Percentiles rank a stretch among this genome's conserved stretches.
Evolutionary conservation across 2,329 filamentous ascomycete species (phyloP).

Genomic region (Leptographium radiaticola): DNA sequence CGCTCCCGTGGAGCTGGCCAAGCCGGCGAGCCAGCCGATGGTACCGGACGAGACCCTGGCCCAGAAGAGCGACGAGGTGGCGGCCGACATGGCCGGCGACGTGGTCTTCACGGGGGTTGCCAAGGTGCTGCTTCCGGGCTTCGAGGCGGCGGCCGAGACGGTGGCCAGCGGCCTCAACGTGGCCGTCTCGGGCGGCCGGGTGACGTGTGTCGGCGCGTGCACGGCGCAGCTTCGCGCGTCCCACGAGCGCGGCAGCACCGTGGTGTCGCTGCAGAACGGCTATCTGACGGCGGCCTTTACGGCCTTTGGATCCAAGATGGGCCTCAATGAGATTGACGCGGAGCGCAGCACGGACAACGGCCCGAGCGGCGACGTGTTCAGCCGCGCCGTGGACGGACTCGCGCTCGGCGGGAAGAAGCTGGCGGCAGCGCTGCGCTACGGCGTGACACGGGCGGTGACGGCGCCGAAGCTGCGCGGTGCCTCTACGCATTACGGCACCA

Average conservation of each 20-base stretch:
- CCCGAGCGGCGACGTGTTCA: constrained; percentile 29
- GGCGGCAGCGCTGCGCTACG: constrained; percentile 36
- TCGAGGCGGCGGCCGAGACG: constrained; percentile 11
- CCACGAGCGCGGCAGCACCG: constrained; percentile 15
- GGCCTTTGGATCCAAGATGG: constrained; percentile 45
- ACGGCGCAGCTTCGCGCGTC: constrained; percentile 22
- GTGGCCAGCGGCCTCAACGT: constrained; percentile 24
- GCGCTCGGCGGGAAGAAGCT: constrained; percentile 43
- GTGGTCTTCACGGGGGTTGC: constrained; percentile 45
- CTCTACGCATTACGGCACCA: constrained; percentile 39
- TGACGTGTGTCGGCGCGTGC: constrained; percentile 45
- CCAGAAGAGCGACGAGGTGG: constrained; percentile 18
- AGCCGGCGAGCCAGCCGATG: constrained; percentile 28
- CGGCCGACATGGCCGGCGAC: constrained; percentile 25
- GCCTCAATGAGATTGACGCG: constrained; percentile 48
- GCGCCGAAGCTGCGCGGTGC: constrained; percentile 33
- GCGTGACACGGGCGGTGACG: constrained; percentile 45
- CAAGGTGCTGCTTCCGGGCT: constrained; percentile 33
- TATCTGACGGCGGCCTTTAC: constrained; percentile 48
- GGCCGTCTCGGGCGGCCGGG: constrained; percentile 36
- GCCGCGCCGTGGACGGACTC: constrained; percentile 44
- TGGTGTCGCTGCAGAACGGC: constrained; percentile 41
- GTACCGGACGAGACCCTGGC: constrained; percentile 26
- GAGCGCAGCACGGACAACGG: constrained; percentile 44
- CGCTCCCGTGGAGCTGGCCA: constrained; percentile 38